Conservation (phyloP, 2,329 filamentous ascomycete species). For the Beauveria brongniartii region DNA sequence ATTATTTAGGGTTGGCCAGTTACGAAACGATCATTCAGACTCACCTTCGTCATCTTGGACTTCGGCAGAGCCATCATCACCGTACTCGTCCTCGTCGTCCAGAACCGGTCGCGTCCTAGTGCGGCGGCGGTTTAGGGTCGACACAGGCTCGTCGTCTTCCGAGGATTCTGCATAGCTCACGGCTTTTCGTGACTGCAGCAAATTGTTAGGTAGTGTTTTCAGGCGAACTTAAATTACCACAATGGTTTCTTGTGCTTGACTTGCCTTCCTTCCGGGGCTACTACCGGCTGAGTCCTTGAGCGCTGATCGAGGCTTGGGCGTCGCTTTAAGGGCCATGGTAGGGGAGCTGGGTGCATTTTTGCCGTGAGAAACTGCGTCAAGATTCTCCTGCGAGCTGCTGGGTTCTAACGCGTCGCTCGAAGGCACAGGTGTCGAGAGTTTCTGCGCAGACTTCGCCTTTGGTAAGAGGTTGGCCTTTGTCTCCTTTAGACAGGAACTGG, state of each 20-base stretch:
- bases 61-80: conserved; percentile 57
- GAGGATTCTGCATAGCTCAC: conserved; percentile 84
- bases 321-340: conserved; percentile 33
- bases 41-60: conserved; percentile 56
- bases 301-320: conserved; percentile 32
- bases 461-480: conserved; percentile 33
- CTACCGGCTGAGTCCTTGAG: conserved; percentile 40
- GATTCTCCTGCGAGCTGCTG: conserved; percentile 60
- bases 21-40: background rate
- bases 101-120: conserved; percentile 49
- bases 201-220: background rate
- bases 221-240: too few relatives aligned
- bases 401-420: conserved; percentile 70
- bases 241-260: conserved; percentile 9
- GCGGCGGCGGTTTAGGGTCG: conserved; percentile 32
- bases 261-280: conserved; percentile 76
- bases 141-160: conserved; percentile 68
- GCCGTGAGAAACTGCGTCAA: conserved; percentile 34
- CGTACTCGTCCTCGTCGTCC: conserved; percentile 62
- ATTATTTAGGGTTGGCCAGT: background rate
- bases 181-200: conserved; percentile 39
- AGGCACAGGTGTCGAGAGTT: conserved; percentile 59
- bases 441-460: conserved; percentile 20
- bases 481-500: conserved; percentile 31
- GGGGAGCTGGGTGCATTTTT: conserved; percentile 42